phyloP scores from a whole-genome alignment of 2,329 filamentous ascomycete genomes.

The Sporothrix pallida region DNA sequence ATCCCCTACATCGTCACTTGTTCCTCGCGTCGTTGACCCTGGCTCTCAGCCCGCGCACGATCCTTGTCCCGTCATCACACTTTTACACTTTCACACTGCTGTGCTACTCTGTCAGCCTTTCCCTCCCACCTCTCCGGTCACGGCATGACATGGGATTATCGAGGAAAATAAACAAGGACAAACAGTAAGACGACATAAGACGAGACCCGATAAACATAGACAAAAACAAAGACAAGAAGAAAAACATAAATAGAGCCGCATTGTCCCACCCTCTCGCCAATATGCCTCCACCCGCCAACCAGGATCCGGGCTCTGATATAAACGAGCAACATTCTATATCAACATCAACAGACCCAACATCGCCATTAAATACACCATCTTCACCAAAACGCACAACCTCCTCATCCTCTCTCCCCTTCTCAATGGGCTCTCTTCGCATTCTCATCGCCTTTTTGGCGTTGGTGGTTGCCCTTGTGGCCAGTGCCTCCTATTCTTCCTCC shows the following conservation, averaged over 20 bases:
- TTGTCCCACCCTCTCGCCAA: neutral
- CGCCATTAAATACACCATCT: neutral
- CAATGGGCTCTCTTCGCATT: conserved; percentile 21
- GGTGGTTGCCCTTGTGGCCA: conserved; percentile 7
- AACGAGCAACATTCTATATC: neutral
- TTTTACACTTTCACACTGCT: neutral
- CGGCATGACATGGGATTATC: neutral
- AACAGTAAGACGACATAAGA: neutral
- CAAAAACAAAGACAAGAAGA: neutral
- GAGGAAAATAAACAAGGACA: neutral
- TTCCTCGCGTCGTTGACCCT: neutral
- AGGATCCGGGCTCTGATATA: neutral
- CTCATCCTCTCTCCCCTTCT: neutral
- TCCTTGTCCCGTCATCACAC: neutral
- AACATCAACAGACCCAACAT: neutral
- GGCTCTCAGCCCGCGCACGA: neutral
- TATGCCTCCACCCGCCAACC: conserved; percentile 1
- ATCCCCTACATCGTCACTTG: neutral
- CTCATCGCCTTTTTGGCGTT: conserved; percentile 3
- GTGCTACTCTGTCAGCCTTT: no score
- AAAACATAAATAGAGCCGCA: neutral
- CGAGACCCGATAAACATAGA: neutral
- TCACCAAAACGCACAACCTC: neutral
- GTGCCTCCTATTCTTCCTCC: neutral
- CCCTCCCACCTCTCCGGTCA: neutral